A percentile compares a stretch with the other conserved stretches of the same genome.
These are phyloP conservation scores for Microbotryomycetes sp. DNA, from an alignment of 1,284 basidiomycete genomes.

Conservation along the genomic window DNA sequence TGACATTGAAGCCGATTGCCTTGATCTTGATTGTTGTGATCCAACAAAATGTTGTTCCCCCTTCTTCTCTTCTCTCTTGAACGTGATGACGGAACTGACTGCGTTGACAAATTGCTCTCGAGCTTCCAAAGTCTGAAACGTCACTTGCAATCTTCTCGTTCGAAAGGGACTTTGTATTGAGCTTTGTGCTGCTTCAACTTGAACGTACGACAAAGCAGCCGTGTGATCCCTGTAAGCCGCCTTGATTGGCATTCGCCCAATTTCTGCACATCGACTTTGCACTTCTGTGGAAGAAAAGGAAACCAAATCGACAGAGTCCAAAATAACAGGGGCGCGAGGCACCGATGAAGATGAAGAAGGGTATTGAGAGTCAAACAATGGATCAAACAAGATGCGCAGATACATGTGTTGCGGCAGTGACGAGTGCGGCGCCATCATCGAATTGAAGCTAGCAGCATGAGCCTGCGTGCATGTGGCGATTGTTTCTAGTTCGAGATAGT, in stretches of 20 bases:
- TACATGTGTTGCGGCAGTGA: not conserved
- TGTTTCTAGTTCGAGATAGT: not conserved
- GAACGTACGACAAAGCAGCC: not conserved
- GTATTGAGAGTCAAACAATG: not conserved
- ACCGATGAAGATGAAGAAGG: too few species aligned
- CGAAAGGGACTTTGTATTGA: too few species aligned
- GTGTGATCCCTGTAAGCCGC: not conserved
- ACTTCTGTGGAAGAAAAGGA: not conserved
- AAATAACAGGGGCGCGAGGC: not conserved
- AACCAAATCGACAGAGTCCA: not conserved
- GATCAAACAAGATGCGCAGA: not conserved
- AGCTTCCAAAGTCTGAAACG: not conserved
- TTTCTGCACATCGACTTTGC: not conserved
- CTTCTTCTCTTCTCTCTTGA: too few species aligned
- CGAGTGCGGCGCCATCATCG: too few species aligned
- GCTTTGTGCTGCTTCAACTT: not conserved
- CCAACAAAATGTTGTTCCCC: too few species aligned
- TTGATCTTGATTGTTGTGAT: too few species aligned
- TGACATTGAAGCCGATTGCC: too few species aligned
- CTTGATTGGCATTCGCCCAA: not conserved
- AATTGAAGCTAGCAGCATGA: not conserved
- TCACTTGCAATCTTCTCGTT: not conserved
- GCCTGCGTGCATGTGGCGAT: too few species aligned
- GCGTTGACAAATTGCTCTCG: not conserved
- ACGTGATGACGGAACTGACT: not conserved